phyloP scores from a whole-genome alignment of 1,284 basidiomycete species.

The Termitomyces sp. region DNA sequence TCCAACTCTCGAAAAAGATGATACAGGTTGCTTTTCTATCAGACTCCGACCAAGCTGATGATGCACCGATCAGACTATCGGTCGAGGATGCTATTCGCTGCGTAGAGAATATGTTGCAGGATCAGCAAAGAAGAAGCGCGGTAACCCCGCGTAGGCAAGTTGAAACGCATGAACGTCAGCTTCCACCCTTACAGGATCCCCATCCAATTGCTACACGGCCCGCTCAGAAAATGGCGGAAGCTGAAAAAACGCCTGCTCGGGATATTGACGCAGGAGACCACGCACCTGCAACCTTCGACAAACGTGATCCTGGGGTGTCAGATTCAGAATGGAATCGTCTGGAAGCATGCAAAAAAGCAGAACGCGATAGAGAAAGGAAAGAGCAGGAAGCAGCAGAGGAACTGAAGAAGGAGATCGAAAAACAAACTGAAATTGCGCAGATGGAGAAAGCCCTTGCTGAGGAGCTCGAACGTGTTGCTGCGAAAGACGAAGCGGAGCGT shows the following conservation, averaged over 20 bases:
- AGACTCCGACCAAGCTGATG: not conserved
- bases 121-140: conserved; percentile 16
- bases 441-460: not conserved
- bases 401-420: not conserved
- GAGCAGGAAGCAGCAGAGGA: not conserved
- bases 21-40: conserved; percentile 25
- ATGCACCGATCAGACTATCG: conserved; percentile 17
- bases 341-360: not conserved
- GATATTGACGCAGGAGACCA: not conserved
- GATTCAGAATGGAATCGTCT: not conserved
- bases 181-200: not conserved
- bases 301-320: not conserved
- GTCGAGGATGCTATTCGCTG: conserved; percentile 15
- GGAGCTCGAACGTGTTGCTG: conserved; percentile 18
- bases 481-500: conserved; percentile 26
- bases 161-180: not conserved
- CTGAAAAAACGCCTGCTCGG: not conserved
- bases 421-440: not conserved
- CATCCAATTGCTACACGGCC: not conserved
- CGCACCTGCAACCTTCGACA: not conserved
- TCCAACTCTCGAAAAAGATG: conserved; percentile 47
- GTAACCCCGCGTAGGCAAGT: not conserved
- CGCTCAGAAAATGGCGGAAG: not conserved
- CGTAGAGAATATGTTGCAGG: conserved; percentile 13
- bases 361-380: not conserved